A percentile compares a stretch with the other conserved stretches of the same genome.
Evolutionary conservation across 495 filamentous ascomycete genomes (phyloP).

Genomic region (Annulohypoxylon nitens): DNA sequence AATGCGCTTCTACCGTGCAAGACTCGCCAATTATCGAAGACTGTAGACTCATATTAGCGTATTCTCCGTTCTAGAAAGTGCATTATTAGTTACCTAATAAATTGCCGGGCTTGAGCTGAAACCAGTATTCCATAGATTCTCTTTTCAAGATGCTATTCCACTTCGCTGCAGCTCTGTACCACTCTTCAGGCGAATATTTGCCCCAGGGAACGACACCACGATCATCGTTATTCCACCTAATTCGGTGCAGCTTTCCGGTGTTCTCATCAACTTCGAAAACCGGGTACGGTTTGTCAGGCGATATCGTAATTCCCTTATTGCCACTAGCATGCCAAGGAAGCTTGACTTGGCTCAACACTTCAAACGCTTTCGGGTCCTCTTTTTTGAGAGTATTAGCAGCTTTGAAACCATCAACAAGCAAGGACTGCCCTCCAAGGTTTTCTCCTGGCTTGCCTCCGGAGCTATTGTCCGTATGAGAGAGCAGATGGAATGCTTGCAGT

Average conservation of each 20-base stretch:
- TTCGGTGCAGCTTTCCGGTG: slow-evolving; percentile 65
- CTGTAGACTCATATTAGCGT: slow-evolving; percentile 54
- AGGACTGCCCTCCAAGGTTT: slow-evolving; percentile 72
- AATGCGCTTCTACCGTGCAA: slow-evolving; percentile 87
- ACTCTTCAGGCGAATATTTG: slow-evolving; percentile 59
- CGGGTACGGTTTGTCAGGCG: slow-evolving; percentile 73
- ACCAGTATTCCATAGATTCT: slow-evolving; percentile 72
- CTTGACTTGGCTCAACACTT: slow-evolving; percentile 61
- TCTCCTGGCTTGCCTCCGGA: slow-evolving; percentile 21
- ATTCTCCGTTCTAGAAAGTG: slow-evolving; percentile 2
- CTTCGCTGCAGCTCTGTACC: slow-evolving; percentile 81
- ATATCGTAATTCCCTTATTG: slow-evolving; percentile 83
- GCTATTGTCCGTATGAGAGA: slow-evolving; percentile 72
- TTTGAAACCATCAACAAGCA: slow-evolving; percentile 86
- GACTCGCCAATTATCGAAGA: slow-evolving; percentile 97
- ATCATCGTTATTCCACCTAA: slow-evolving; percentile 95
- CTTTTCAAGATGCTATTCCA: slow-evolving; percentile 73
- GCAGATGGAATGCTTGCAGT: slow-evolving; percentile 89
- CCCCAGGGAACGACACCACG: slow-evolving; percentile 70
- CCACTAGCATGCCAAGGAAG: slow-evolving; percentile 86
- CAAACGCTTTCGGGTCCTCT: slow-evolving; percentile 64
- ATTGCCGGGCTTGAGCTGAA: slow-evolving; percentile 81
- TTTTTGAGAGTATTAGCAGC: slow-evolving; percentile 70
- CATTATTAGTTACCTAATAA: slow-evolving; percentile 76
- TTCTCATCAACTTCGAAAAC: slow-evolving; percentile 71